Evolutionary conservation across 2,329 filamentous ascomycete genomes (phyloP).

Genomic region (Colletotrichum magnum): DNA sequence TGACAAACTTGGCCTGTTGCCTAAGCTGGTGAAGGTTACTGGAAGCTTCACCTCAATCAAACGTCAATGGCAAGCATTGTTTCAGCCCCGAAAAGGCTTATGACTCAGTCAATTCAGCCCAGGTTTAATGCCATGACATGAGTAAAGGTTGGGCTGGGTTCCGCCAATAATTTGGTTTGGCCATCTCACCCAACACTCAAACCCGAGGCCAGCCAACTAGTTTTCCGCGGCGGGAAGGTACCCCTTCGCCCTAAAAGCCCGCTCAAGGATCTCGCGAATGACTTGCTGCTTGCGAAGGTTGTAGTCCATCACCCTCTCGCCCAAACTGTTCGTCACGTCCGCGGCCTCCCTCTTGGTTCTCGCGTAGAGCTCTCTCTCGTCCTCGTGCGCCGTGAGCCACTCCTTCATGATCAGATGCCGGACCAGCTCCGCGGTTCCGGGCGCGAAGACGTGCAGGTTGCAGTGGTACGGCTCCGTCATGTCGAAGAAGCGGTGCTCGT

Average conservation of each 20-base stretch:
- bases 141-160: too few species aligned
- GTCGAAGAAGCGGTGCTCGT: slow-evolving; percentile 63
- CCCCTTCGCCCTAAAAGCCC: slow-evolving; percentile 49
- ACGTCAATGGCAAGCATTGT: too few species aligned
- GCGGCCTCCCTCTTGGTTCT: slow-evolving; percentile 55
- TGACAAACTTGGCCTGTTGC: too few species aligned
- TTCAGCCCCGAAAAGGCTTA: too few species aligned
- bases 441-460: slow-evolving; percentile 65
- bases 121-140: too few species aligned
- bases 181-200: too few species aligned
- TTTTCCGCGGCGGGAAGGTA: slow-evolving; percentile 9
- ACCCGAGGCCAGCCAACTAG: background rate
- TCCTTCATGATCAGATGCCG: slow-evolving; percentile 61
- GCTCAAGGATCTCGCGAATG: slow-evolving; percentile 54
- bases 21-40: too few species aligned
- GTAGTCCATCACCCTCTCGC: slow-evolving; percentile 55
- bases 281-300: slow-evolving; percentile 57
- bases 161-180: too few species aligned
- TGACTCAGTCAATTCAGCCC: too few species aligned
- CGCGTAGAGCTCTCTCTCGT: slow-evolving; percentile 58
- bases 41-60: too few species aligned
- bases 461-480: slow-evolving; percentile 50
- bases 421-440: slow-evolving; percentile 56
- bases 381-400: slow-evolving; percentile 55
- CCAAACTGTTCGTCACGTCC: slow-evolving; percentile 45